Evolutionary conservation across 306 rosid species (phyloP).

Genomic region (Alnus rubra): DNA sequence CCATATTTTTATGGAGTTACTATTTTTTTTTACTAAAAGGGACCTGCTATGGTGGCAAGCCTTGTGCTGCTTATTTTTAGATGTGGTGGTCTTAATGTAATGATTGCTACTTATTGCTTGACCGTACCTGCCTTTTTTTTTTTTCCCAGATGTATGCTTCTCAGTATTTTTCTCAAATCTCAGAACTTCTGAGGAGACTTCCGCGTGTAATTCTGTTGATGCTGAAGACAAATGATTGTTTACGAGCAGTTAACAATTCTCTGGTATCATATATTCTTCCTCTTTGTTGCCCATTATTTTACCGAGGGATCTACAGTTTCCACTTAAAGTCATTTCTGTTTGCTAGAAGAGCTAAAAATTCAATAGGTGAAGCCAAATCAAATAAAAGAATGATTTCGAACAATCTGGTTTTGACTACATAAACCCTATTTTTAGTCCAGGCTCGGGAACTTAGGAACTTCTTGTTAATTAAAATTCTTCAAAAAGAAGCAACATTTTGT

Average conservation of each 20-base stretch:
- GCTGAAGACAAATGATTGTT: constrained; percentile 98
- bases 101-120: constrained; percentile 2
- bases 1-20: not conserved
- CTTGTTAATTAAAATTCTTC: not conserved
- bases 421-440: not conserved
- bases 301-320: constrained; percentile 11
- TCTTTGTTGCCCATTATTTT: constrained; percentile 25
- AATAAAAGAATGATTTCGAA: not conserved
- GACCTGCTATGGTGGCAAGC: constrained; percentile 6
- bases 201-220: constrained; percentile 91
- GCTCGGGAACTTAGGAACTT: not conserved
- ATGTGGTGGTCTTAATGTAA: constrained; percentile 7
- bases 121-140: constrained; percentile 30
- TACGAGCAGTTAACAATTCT: constrained; percentile 79
- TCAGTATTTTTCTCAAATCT: constrained; percentile 80
- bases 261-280: constrained; percentile 57
- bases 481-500: no score
- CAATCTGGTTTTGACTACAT: not conserved
- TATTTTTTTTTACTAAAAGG: not conserved
- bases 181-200: constrained; percentile 89
- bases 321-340: constrained; percentile 1
- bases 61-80: not conserved
- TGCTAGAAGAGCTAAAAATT: constrained; percentile 2
- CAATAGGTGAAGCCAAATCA: not conserved
- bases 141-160: constrained; percentile 89